Conservation (phyloP, 2,329 filamentous ascomycete species). For the Diaporthe australafricana region DNA sequence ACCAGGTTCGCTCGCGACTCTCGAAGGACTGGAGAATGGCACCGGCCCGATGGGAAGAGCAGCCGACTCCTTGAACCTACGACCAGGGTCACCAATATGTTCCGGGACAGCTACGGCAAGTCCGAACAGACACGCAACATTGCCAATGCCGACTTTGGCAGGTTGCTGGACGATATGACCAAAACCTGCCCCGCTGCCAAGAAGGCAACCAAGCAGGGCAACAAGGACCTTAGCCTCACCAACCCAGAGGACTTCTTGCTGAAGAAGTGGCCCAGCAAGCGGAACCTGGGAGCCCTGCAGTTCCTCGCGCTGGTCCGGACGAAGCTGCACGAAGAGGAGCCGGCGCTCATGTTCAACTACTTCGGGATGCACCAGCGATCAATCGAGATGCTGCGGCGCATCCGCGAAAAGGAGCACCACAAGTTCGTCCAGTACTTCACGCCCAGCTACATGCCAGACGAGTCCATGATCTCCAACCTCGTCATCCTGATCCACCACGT, state of each 20-base stretch:
- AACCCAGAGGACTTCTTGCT: background rate
- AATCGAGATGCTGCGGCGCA: constrained; percentile 13
- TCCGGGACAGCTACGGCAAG: background rate
- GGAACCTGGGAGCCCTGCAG: background rate
- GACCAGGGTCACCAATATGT: constrained; percentile 12
- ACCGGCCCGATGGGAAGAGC: background rate
- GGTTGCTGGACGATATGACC: background rate
- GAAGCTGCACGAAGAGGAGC: constrained; percentile 14
- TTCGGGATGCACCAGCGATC: constrained; percentile 1
- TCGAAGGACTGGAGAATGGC: background rate
- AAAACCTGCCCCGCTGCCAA: background rate
- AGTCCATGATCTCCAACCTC: constrained; percentile 11
- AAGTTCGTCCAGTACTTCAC: constrained; percentile 17
- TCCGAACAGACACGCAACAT: background rate
- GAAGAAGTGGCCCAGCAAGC: constrained; percentile 1
- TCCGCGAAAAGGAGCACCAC: constrained; percentile 7
- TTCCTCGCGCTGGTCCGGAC: constrained; percentile 9
- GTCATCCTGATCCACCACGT: background rate
- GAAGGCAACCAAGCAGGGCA: background rate
- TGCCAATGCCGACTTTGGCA: constrained; percentile 5
- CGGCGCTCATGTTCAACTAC: constrained; percentile 20
- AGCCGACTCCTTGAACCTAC: background rate
- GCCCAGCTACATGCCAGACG: constrained; percentile 1
- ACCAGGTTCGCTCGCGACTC: background rate
- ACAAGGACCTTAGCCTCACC: background rate